A percentile compares a stretch with the other conserved stretches of the same genome.
phyloP scores from a whole-genome alignment of 768 basidiomycete species.

The Lactarius pseudohatsudake region DNA sequence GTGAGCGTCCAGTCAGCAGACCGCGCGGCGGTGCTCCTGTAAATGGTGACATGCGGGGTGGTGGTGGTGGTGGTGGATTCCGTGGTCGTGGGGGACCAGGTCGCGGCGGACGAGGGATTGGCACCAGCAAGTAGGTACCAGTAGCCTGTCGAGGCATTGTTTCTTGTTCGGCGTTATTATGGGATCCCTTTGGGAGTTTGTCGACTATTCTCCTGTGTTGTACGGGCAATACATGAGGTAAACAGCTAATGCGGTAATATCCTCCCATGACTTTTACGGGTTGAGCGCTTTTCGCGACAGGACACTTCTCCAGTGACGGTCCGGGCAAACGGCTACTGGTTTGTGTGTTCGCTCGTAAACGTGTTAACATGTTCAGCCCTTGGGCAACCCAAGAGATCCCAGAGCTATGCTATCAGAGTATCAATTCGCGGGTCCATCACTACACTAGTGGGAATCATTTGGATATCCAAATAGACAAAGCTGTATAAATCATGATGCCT shows the following conservation, averaged over 20 bases:
- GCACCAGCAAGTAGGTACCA: conserved; percentile 26
- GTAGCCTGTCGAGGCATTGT: conserved; percentile 2
- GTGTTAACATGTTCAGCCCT: background rate
- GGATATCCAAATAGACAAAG: too few relatives aligned
- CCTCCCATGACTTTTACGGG: background rate
- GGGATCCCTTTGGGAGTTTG: conserved; percentile 15
- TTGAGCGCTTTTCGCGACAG: background rate
- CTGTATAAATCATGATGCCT: background rate
- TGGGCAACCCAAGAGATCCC: background rate
- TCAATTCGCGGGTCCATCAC: background rate
- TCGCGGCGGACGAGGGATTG: conserved; percentile 44
- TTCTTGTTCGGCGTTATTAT: conserved; percentile 26
- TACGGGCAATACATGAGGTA: conserved; percentile 14
- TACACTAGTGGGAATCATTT: background rate
- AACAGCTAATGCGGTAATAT: conserved; percentile 13
- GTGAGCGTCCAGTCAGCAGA: conserved; percentile 67
- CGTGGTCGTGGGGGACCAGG: conserved; percentile 47
- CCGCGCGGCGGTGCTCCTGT: conserved; percentile 61
- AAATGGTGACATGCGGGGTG: conserved; percentile 51
- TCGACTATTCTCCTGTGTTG: conserved; percentile 18
- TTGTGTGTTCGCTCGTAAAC: too few relatives aligned
- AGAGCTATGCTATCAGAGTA: background rate
- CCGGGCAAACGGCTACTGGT: background rate
- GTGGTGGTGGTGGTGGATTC: conserved; percentile 44
- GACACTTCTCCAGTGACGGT: background rate